phyloP scores from a whole-genome alignment of 2,329 filamentous ascomycete species.

The Neoarthrinium moseri region DNA sequence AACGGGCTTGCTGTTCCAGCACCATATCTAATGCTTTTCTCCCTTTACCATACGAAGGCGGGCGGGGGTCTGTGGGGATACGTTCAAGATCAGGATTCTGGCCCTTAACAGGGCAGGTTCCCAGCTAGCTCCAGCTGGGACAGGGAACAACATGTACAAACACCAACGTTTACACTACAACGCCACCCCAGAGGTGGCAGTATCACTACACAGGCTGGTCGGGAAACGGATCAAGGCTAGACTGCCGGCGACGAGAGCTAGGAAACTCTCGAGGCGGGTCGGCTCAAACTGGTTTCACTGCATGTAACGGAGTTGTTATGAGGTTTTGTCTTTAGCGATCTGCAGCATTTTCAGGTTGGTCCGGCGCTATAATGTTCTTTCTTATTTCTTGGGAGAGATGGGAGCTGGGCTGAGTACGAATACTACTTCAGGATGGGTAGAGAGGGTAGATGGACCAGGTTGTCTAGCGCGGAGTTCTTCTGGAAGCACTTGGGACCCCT shows the following conservation, averaged over 20 bases:
- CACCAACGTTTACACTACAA: constrained; percentile 4
- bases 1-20: constrained; percentile 1
- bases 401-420: background rate
- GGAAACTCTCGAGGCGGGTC: background rate
- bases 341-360: constrained; percentile 1
- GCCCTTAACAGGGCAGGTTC: constrained; percentile 1
- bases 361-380: background rate
- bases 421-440: constrained; percentile 3
- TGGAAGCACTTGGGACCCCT: background rate
- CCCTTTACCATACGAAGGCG: constrained; percentile 1
- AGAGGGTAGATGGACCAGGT: constrained; percentile 1
- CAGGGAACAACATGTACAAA: background rate
- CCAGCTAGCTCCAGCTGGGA: background rate
- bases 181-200: background rate
- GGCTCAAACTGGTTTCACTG: background rate
- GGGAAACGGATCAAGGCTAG: background rate
- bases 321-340: background rate
- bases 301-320: constrained; percentile 1
- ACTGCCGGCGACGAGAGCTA: background rate
- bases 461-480: constrained; percentile 8
- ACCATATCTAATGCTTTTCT: constrained; percentile 1
- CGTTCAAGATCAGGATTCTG: background rate
- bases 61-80: constrained; percentile 8
- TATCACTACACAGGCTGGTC: background rate
- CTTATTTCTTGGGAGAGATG: background rate